A percentile compares a stretch with the other conserved stretches of the same genome.
phyloP scores from a whole-genome alignment of 2,329 filamentous ascomycete species.

The Balansia obtecta region DNA sequence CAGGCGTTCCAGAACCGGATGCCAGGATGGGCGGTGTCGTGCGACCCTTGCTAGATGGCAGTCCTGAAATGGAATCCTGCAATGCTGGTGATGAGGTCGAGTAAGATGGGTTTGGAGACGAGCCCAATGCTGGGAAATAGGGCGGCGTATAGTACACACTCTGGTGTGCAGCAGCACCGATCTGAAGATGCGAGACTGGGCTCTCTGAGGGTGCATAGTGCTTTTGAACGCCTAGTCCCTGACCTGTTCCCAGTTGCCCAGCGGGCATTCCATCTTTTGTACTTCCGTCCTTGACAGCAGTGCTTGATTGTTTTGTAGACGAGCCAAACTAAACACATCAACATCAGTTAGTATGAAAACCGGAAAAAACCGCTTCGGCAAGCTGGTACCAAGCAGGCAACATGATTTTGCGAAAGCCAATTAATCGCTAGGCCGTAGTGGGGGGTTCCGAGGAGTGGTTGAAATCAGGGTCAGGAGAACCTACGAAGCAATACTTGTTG shows the following conservation, averaged over 20 bases:
- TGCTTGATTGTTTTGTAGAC: constrained; percentile 35
- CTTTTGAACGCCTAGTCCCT: not conserved
- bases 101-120: constrained; percentile 8
- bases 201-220: not conserved
- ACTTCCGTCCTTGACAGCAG: constrained; percentile 36
- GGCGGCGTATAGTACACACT: constrained; percentile 18
- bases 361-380: not conserved
- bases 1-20: constrained; percentile 33
- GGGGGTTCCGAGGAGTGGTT: constrained; percentile 12
- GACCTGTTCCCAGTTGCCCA: constrained; percentile 2
- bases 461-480: constrained; percentile 41
- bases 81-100: constrained; percentile 6
- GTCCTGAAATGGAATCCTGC: constrained; percentile 2
- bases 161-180: constrained; percentile 29
- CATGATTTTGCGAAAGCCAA: not conserved
- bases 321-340: constrained; percentile 42
- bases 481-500: constrained; percentile 99
- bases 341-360: constrained; percentile 32
- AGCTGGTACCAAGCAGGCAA: not conserved
- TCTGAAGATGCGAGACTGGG: constrained; percentile 13
- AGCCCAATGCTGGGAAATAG: constrained; percentile 10
- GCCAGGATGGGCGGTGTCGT: constrained; percentile 35
- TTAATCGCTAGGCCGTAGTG: constrained; percentile 7
- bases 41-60: constrained; percentile 6
- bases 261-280: constrained; percentile 28